phyloP scores from a whole-genome alignment of 352 stramenopile species.

The Blastocystis sp. region DNA sequence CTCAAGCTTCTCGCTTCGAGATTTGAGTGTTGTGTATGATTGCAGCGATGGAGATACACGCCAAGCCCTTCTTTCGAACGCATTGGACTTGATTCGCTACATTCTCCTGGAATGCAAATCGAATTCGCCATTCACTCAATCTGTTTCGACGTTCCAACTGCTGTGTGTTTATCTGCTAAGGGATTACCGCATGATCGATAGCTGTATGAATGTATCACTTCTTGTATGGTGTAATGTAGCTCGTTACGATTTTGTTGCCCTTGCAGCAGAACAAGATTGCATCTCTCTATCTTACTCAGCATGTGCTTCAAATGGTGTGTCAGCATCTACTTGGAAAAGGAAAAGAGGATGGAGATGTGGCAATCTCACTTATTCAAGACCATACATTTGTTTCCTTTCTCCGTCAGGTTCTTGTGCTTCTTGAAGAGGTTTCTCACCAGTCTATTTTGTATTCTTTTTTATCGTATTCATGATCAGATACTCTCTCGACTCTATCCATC shows the following conservation, averaged over 20 bases:
- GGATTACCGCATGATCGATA: neutral
- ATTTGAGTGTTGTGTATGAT: conserved; percentile 3
- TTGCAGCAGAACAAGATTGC: neutral
- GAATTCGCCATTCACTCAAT: conserved; percentile 11
- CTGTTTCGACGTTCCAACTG: neutral
- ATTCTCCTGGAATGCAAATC: neutral
- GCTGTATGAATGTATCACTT: neutral
- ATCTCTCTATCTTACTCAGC: neutral
- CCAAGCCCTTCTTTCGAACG: neutral
- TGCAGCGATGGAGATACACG: conserved; percentile 8
- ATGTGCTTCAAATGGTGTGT: neutral
- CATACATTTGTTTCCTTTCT: neutral
- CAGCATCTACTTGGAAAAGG: neutral
- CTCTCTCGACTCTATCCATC: neutral
- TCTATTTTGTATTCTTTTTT: neutral
- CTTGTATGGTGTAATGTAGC: neutral
- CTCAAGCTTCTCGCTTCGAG: neutral
- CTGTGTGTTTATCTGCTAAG: neutral
- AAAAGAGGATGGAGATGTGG: too few species aligned
- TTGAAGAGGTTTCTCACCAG: neutral
- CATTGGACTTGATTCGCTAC: neutral
- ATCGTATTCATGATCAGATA: neutral
- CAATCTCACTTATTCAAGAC: neutral
- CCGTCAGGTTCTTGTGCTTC: neutral
- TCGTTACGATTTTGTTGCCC: neutral